Evolutionary conservation across 2,329 filamentous ascomycete species (phyloP).

Genomic region (Cytospora paraplurivora): DNA sequence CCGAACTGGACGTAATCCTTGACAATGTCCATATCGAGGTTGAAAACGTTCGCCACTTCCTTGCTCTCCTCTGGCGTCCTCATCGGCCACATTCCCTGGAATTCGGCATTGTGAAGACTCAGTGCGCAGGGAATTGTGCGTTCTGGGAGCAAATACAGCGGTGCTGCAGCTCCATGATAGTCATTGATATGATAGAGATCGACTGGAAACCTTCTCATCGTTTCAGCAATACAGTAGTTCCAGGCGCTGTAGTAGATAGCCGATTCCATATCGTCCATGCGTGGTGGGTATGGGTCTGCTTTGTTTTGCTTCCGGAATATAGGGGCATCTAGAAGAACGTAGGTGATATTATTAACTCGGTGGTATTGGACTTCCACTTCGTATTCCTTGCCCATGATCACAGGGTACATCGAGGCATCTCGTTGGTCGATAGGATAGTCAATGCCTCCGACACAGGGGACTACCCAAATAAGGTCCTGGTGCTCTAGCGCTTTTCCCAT

Average conservation of each 20-base stretch:
- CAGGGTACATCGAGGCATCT: slow-evolving; percentile 63
- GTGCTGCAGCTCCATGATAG: slow-evolving; percentile 49
- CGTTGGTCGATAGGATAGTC: slow-evolving; percentile 62
- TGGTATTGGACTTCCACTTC: slow-evolving; percentile 67
- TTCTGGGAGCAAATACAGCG: slow-evolving; percentile 63
- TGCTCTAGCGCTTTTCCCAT: slow-evolving; percentile 69
- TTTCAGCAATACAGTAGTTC: slow-evolving; percentile 69
- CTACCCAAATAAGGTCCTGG: slow-evolving; percentile 66
- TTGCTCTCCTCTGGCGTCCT: slow-evolving; percentile 60
- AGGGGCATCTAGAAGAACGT: slow-evolving; percentile 66
- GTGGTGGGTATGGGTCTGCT: slow-evolving; percentile 64
- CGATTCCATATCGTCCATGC: slow-evolving; percentile 70
- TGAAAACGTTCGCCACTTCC: slow-evolving; percentile 67
- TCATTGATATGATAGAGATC: slow-evolving; percentile 44
- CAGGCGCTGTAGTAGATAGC: slow-evolving; percentile 71
- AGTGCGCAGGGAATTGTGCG: slow-evolving; percentile 61
- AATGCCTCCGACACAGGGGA: slow-evolving; percentile 64
- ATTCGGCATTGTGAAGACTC: slow-evolving; percentile 70
- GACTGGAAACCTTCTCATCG: slow-evolving; percentile 58
- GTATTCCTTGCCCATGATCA: slow-evolving; percentile 61
- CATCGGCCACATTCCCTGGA: slow-evolving; percentile 71
- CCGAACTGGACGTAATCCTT: slow-evolving; percentile 67
- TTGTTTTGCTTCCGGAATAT: slow-evolving; percentile 67
- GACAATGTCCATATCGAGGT: slow-evolving; percentile 58
- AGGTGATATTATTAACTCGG: slow-evolving; percentile 65